Evolutionary conservation across 208 protist genomes (phyloP).

Genomic region (Naegleria fowleri): DNA sequence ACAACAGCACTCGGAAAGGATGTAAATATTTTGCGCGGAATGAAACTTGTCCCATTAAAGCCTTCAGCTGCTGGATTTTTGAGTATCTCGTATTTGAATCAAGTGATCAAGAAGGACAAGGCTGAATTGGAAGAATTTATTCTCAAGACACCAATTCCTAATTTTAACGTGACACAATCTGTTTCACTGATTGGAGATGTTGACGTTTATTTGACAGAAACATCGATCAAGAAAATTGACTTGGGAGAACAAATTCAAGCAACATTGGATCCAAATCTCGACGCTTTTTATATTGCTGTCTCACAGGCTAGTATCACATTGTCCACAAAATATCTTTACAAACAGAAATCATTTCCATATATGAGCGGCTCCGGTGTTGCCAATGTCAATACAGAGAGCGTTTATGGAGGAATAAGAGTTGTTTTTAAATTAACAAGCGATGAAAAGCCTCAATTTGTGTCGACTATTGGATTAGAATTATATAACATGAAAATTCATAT

Average conservation of each 20-base stretch:
- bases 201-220: not conserved
- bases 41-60: not conserved
- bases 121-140: not conserved
- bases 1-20: no score
- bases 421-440: not conserved
- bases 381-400: not conserved
- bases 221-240: not conserved
- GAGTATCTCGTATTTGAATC: not conserved
- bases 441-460: not conserved
- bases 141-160: not conserved
- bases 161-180: not conserved
- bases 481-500: slow-evolving; percentile 12
- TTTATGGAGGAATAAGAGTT: not conserved
- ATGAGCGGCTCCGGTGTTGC: not conserved
- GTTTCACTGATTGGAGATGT: not conserved
- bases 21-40: not conserved
- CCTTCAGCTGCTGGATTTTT: not conserved
- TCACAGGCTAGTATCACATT: not conserved
- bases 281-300: not conserved
- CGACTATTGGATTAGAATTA: not conserved
- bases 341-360: not conserved
- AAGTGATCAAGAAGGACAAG: not conserved
- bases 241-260: not conserved
- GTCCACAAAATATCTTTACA: not conserved
- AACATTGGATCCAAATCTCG: not conserved